Evolutionary conservation across 1,284 basidiomycete genomes (phyloP).

Genomic region (Rhizoctonia solani): DNA sequence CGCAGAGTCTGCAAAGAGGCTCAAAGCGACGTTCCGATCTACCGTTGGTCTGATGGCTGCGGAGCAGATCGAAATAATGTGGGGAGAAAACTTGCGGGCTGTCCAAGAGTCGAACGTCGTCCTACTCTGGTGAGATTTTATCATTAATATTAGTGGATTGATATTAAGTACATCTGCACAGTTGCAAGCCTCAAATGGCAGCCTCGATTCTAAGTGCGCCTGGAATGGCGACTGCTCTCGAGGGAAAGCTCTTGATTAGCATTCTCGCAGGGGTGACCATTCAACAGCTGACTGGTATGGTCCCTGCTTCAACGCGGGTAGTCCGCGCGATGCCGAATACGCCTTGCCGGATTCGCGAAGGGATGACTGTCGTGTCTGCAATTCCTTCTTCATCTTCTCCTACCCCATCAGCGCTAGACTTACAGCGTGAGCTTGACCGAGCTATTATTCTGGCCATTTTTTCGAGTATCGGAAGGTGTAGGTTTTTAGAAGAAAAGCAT

Average conservation of each 20-base stretch:
- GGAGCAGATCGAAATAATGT: slow-evolving; percentile 66
- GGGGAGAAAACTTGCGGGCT: slow-evolving; percentile 72
- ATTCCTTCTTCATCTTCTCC: slow-evolving; percentile 53
- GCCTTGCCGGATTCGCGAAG: slow-evolving; percentile 96
- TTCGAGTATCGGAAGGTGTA: slow-evolving; percentile 90
- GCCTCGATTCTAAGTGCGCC: slow-evolving; percentile 71
- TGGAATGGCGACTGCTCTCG: slow-evolving; percentile 86
- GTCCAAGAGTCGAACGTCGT: slow-evolving; percentile 81
- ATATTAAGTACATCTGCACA: slow-evolving; percentile 44
- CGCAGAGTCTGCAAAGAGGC: slow-evolving; percentile 72
- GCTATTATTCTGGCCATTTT: slow-evolving; percentile 90
- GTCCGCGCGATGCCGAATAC: slow-evolving; percentile 99
- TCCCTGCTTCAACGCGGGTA: slow-evolving; percentile 76
- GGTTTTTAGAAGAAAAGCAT: slow-evolving; percentile 94
- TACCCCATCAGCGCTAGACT: slow-evolving; percentile 42
- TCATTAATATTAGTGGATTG: background rate
- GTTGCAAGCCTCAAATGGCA: slow-evolving; percentile 94
- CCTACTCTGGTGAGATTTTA: slow-evolving; percentile 72
- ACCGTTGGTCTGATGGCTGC: slow-evolving; percentile 41
- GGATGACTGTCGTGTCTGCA: slow-evolving; percentile 90
- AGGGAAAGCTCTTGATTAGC: slow-evolving; percentile 91
- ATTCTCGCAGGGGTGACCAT: slow-evolving; percentile 96
- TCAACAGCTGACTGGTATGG: slow-evolving; percentile 75
- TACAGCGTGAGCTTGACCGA: slow-evolving; percentile 61
- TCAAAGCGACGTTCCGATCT: slow-evolving; percentile 62